Percentiles rank a stretch among this genome's conserved stretches.
phyloP scores from a whole-genome alignment of 768 basidiomycete genomes.

The Pulveroboletus sp. region DNA sequence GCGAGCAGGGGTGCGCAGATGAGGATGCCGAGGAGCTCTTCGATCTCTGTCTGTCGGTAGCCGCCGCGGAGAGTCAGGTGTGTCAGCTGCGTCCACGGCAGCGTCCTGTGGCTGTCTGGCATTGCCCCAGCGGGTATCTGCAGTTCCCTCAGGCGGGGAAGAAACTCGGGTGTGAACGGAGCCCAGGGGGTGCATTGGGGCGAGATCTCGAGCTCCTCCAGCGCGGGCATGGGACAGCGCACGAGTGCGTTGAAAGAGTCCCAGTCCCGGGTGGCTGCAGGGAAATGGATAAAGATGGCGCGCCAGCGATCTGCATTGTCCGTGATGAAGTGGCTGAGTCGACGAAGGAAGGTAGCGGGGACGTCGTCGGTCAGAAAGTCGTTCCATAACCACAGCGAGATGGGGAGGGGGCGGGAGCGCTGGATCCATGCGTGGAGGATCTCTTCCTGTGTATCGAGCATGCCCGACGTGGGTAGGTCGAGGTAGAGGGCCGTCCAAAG shows the following conservation, averaged over 20 bases:
- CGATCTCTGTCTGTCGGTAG: constrained; percentile 26
- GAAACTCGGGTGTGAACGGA: constrained; percentile 26
- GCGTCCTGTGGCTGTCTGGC: constrained; percentile 31
- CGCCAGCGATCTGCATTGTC: constrained; percentile 29
- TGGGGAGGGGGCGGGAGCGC: constrained; percentile 23
- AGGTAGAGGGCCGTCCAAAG: constrained; percentile 33
- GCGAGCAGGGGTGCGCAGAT: constrained; percentile 23
- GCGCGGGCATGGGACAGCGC: constrained; percentile 21
- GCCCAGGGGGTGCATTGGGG: constrained; percentile 32
- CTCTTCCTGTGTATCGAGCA: constrained; percentile 21
- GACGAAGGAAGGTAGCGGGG: constrained; percentile 23
- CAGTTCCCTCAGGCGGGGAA: constrained; percentile 23
- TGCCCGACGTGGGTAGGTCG: constrained; percentile 25
- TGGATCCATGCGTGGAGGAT: constrained; percentile 27
- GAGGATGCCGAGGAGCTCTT: constrained; percentile 26
- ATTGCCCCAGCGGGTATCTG: constrained; percentile 32
- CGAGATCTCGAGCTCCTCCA: constrained; percentile 33
- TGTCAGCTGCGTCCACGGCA: constrained; percentile 31
- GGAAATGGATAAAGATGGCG: constrained; percentile 31
- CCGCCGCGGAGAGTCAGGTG: constrained; percentile 32
- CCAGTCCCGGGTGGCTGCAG: constrained; percentile 27
- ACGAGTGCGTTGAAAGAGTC: constrained; percentile 25
- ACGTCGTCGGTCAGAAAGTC: constrained; percentile 33
- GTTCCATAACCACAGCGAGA: constrained; percentile 31
- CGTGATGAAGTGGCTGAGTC: constrained; percentile 14